Conservation (phyloP, 1,284 basidiomycete genomes). For the Naganishia albida region DNA sequence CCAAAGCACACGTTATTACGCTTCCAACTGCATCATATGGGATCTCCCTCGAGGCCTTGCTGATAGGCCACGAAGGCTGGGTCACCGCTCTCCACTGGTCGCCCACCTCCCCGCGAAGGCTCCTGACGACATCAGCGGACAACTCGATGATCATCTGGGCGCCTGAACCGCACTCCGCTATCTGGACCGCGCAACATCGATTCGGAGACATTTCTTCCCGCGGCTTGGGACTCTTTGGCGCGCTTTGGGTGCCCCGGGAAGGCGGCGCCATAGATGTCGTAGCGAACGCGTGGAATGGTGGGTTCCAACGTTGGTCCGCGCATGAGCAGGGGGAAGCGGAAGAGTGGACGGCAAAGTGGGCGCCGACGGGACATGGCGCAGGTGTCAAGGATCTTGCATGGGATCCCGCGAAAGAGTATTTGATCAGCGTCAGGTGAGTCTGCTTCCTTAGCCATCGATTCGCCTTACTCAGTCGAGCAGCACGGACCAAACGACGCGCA, state of each 20-base stretch:
- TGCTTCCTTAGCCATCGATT: not conserved
- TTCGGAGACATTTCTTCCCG: slow-evolving; percentile 91
- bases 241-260: slow-evolving; percentile 62
- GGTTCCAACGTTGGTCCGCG: slow-evolving; percentile 76
- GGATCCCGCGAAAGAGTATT: slow-evolving; percentile 79
- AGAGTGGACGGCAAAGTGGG: slow-evolving; percentile 72
- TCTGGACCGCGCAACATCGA: slow-evolving; percentile 85
- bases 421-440: slow-evolving; percentile 75
- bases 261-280: slow-evolving; percentile 60
- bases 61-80: slow-evolving; percentile 87
- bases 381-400: slow-evolving; percentile 76
- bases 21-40: slow-evolving; percentile 58
- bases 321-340: slow-evolving; percentile 48
- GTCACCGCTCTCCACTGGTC: slow-evolving; percentile 85
- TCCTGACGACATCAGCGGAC: slow-evolving; percentile 86
- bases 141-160: slow-evolving; percentile 92
- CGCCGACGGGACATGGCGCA: slow-evolving; percentile 76
- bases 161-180: slow-evolving; percentile 61
- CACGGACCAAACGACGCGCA: slow-evolving; percentile 82
- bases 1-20: slow-evolving; percentile 74
- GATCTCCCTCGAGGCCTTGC: slow-evolving; percentile 83
- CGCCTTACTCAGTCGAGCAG: slow-evolving; percentile 54
- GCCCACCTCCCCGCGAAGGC: slow-evolving; percentile 57
- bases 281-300: slow-evolving; percentile 88
- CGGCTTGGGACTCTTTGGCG: slow-evolving; percentile 85